phyloP scores from a whole-genome alignment of 257 asterid genomes.

The Nicotiana benthamiana region DNA sequence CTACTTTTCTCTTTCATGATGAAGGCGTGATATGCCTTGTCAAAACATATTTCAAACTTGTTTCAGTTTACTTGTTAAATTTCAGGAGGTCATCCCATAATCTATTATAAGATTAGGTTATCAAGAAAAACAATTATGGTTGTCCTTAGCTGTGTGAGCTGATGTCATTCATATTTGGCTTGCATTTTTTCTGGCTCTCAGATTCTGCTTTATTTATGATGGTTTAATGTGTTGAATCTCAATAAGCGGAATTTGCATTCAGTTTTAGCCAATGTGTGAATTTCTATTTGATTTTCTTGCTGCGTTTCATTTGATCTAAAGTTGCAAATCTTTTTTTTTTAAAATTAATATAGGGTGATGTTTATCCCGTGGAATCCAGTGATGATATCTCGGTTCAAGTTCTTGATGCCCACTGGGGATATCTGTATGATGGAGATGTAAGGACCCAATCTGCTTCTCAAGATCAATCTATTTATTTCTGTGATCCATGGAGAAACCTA shows the following conservation, averaged over 20 bases:
- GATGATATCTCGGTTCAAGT: slow-evolving; percentile 46
- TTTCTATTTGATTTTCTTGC: neutral
- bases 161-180: neutral
- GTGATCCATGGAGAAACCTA: neutral
- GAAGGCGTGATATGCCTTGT: neutral
- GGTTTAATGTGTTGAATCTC: neutral
- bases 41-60: slow-evolving; percentile 2
- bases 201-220: neutral
- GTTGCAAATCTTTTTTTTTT: neutral
- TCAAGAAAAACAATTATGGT: neutral
- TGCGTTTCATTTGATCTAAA: neutral
- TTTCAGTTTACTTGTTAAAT: neutral
- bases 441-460: slow-evolving; percentile 20
- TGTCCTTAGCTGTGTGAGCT: neutral
- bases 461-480: neutral
- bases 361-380: slow-evolving; percentile 75
- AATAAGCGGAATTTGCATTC: neutral
- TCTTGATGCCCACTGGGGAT: slow-evolving; percentile 90
- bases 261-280: neutral
- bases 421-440: slow-evolving; percentile 69
- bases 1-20: neutral
- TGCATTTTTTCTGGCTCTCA: neutral
- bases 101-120: neutral
- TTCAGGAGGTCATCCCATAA: neutral
- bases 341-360: slow-evolving; percentile 60